Base-by-base conservation (phyloP, 2,329 filamentous ascomycete genomes). In the Simplicillium aogashimaense region DNA sequence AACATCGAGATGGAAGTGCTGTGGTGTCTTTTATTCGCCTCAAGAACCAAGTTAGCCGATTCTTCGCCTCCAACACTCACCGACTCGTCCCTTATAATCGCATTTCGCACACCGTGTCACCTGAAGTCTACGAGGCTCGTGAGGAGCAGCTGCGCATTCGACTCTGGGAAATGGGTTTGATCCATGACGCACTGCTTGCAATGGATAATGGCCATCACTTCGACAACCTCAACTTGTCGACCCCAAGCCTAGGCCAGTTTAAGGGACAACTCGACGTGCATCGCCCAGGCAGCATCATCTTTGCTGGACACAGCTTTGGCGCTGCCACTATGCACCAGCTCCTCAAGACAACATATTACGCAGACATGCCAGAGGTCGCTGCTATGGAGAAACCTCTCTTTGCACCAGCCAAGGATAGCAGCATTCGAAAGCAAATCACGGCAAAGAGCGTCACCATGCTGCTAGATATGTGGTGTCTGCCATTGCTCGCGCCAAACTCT, bases 281-380 rank as follows among this genome's bases (percentile, higher is more conserved):
- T 43, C 69, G 74, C 8, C 84, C 85, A 0, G 86, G 86, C 2
- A 76, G 72, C 39, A 78, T 94, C 35, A 74, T 81, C 33, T 90
- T 85, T 55, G 76, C 75, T 0, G 87, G 87, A 4, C 87, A 94
- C 58, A 87, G 81, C 14, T 94, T 94, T 48, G 87, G 87, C 16
- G 82, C 80, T 1, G 74, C 84, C 1, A 86, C 83, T 1, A 68
- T 77, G 15, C 71, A 83, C 2, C 87, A 94, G 54, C 74, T 94
- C 40, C 64, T 90, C 37, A 94, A 94, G 64, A 83, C 76, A 38
- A 77, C 82, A 10, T 90, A 81, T 65, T 86, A 88, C 60, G 69
- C 72, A 11, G 64, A 62, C 31, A 51, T 60, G 2, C 60, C 72
- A 0, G 64, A 66, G 12, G 56, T 76, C 1, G 56, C 60, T 6